These are phyloP conservation scores for Athelia sp. DNA, from an alignment of 1,284 basidiomycete genomes.

Conservation along the genomic window DNA sequence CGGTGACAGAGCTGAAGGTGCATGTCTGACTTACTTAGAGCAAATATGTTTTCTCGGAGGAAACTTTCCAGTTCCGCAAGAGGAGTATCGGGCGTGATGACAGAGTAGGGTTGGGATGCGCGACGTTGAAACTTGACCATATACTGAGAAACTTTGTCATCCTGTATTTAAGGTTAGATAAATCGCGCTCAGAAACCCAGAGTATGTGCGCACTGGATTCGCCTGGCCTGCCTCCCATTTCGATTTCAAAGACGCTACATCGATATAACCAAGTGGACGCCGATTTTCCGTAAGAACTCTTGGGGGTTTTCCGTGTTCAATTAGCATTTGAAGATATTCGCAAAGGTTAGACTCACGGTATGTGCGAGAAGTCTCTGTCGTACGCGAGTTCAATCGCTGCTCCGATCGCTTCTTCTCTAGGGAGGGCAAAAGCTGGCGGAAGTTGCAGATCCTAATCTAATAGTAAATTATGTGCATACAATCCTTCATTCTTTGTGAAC, in stretches of 20 bases:
- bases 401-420: constrained; percentile 63
- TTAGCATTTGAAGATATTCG: constrained; percentile 6
- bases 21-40: constrained; percentile 50
- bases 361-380: constrained; percentile 86
- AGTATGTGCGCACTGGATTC: constrained; percentile 48
- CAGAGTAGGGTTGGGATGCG: constrained; percentile 63
- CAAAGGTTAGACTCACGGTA: constrained; percentile 55
- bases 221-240: constrained; percentile 74
- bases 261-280: constrained; percentile 78
- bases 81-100: constrained; percentile 77
- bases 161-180: constrained; percentile 29
- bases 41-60: constrained; percentile 68
- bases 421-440: constrained; percentile 83
- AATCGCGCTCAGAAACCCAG: constrained; percentile 1
- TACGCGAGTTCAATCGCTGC: constrained; percentile 82
- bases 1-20: neutral
- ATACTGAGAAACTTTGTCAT: constrained; percentile 58
- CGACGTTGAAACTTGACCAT: constrained; percentile 77
- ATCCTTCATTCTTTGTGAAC: constrained; percentile 9
- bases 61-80: constrained; percentile 76
- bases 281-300: constrained; percentile 74
- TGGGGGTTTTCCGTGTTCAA: constrained; percentile 2
- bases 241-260: constrained; percentile 68
- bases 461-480: too few species aligned
- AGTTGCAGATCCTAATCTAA: constrained; percentile 92